Base-by-base conservation (phyloP, 495 filamentous ascomycete genomes). In the Aspergillus cavernicola region DNA sequence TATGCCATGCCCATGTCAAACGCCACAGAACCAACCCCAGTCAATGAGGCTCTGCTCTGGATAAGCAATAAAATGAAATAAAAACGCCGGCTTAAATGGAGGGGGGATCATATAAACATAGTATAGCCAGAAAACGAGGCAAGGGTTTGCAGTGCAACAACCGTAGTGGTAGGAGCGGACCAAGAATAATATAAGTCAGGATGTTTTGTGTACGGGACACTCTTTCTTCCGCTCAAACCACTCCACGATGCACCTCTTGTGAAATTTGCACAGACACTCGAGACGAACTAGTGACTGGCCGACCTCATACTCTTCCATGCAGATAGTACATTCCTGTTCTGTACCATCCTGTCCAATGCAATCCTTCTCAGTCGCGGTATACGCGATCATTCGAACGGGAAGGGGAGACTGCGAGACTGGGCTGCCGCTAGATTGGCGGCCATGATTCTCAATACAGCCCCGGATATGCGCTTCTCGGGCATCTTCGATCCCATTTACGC, bases 191-290 rank as follows among this genome's bases (percentile, higher is more conserved):
- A 28, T 28, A 28, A 28, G 31, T 60, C 56, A 74, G 18, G 65
- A 70, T 19, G 75, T 55, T 41, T 77, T 76, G 61, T 81, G 79
- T 40, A 79, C 74, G 7, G 79, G 79, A 52, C 79, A 81, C 66
- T 80, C 74, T 44, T 66, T 71, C 65, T 78, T 80, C 53, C 73
- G 61, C 46, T 74, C 73, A 45, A 80, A 81, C 79, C 79, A 81
- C 50, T 71, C 72, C 23, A 73, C 68, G 45, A 88, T 85, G 57
- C 87, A 86, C 40, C 77, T 66, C 61, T 83, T 74, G 66, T 97
- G 95, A 66, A 97, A 98, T 50, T 92, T 87, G 69, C 93, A 98
- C 53, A 95, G 71, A 67, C 95, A 98, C 70, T 95, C 90, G 53
- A 98, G 71, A 48, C 92, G 75, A 6, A 85, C 90, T 81, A 97